A percentile compares a stretch with the other conserved stretches of the same genome.
phyloP scores from a whole-genome alignment of 805 yeast species.

The Teunomyces funiuensis region DNA sequence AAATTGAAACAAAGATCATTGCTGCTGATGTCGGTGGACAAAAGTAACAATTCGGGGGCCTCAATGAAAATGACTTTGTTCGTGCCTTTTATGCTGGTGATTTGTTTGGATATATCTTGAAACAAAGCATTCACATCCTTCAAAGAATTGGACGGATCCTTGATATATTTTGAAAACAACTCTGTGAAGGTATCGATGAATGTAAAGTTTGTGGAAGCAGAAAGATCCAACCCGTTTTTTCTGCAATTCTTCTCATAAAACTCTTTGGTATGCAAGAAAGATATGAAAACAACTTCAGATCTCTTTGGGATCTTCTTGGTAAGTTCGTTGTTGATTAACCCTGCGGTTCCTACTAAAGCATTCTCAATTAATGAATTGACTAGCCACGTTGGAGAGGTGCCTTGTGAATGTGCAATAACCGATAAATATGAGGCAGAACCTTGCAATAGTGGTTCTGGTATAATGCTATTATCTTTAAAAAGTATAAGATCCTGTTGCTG shows the following conservation, averaged over 20 bases:
- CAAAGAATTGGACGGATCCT: conserved; percentile 18
- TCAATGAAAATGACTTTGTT: conserved; percentile 42
- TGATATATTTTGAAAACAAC: conserved; percentile 38
- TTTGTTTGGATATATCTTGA: conserved; percentile 11
- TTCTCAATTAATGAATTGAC: conserved; percentile 54
- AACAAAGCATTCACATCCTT: conserved; percentile 18
- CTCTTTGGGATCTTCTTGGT: conserved; percentile 18
- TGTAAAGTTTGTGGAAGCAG: conserved; percentile 23
- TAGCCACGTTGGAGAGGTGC: conserved; percentile 68
- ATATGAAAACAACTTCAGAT: conserved; percentile 34
- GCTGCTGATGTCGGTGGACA: conserved; percentile 39
- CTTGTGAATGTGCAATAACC: conserved; percentile 36
- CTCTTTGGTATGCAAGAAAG: conserved; percentile 35
- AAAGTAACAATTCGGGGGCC: conserved; percentile 46
- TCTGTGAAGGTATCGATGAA: conserved; percentile 49
- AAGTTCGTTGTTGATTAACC: conserved; percentile 35
- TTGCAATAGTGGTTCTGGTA: conserved; percentile 25
- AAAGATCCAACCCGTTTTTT: conserved; percentile 39
- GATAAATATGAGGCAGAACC: conserved; percentile 20
- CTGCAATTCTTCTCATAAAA: conserved; percentile 34
- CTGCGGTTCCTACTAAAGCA: conserved; percentile 47
- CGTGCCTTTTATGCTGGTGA: conserved; percentile 7
- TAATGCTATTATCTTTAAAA: conserved; percentile 50
- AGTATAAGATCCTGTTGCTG: conserved; percentile 54
- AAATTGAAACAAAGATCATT: conserved; percentile 35